Evolutionary conservation across 805 yeast genomes (phyloP).

Genomic region (Candida silvicultrix): DNA sequence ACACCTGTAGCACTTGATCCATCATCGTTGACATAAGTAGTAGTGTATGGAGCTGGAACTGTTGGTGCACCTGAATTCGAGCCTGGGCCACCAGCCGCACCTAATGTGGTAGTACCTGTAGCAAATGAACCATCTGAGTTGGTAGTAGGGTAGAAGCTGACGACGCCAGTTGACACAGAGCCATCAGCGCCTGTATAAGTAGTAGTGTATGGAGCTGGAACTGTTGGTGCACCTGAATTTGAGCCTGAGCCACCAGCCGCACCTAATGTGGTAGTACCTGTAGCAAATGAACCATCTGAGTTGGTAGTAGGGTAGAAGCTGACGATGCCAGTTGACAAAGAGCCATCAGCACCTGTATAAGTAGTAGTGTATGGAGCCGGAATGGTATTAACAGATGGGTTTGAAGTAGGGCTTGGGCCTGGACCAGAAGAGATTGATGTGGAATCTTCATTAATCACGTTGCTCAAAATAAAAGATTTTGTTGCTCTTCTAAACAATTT

Average conservation of each 20-base stretch:
- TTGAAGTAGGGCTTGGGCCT: no score
- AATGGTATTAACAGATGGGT: no score
- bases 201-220: constrained; percentile 14
- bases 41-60: constrained; percentile 19
- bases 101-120: constrained; percentile 7
- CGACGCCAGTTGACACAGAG: constrained; percentile 15
- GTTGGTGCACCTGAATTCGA: not conserved
- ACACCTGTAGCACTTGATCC: constrained; percentile 22
- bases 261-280: constrained; percentile 2
- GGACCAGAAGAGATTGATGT: constrained; percentile 4
- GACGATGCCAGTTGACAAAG: constrained; percentile 1
- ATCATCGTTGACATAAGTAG: constrained; percentile 20
- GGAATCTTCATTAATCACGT: not conserved
- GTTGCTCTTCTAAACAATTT: constrained; percentile 1
- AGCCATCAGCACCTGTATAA: constrained; percentile 1
- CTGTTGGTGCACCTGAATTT: constrained; percentile 2
- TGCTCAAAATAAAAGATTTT: not conserved
- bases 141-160: constrained; percentile 2
- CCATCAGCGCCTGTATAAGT: constrained; percentile 17
- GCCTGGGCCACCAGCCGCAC: not conserved
- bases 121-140: constrained; percentile 2
- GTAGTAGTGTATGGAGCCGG: constrained; percentile 3
- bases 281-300: constrained; percentile 1
- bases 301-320: constrained; percentile 1
- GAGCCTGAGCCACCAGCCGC: not conserved